phyloP scores from a whole-genome alignment of 1,284 basidiomycete genomes.

The Coniferiporia weirii region DNA sequence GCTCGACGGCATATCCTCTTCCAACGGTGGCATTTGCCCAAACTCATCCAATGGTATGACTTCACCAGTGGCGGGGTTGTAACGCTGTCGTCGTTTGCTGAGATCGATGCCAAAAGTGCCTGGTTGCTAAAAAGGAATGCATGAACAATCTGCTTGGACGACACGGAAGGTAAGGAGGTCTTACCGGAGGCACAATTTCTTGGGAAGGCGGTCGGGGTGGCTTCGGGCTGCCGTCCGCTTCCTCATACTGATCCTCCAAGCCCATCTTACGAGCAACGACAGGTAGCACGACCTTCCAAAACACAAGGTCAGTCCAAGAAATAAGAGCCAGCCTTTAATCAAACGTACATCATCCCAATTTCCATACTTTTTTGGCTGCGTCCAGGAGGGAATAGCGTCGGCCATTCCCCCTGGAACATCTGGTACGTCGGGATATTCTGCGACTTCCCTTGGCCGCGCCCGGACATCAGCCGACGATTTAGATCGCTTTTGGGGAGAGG shows the following conservation, averaged over 20 bases:
- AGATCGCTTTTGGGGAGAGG: slow-evolving; percentile 25
- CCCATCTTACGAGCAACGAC: slow-evolving; percentile 82
- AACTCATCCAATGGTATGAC: slow-evolving; percentile 65
- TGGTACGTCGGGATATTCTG: slow-evolving; percentile 55
- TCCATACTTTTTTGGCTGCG: slow-evolving; percentile 58
- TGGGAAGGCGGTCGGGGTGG: slow-evolving; percentile 35
- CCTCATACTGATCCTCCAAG: slow-evolving; percentile 59
- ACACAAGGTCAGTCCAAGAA: background rate
- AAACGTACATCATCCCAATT: slow-evolving; percentile 74
- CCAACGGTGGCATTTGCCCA: slow-evolving; percentile 29
- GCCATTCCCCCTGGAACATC: slow-evolving; percentile 43
- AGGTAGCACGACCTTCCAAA: slow-evolving; percentile 51
- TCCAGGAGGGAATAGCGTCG: slow-evolving; percentile 74
- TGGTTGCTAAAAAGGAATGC: slow-evolving; percentile 49
- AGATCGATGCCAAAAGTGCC: slow-evolving; percentile 77
- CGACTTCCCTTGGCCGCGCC: slow-evolving; percentile 36
- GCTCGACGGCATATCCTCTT: background rate
- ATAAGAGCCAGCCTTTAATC: background rate
- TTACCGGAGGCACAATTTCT: slow-evolving; percentile 43
- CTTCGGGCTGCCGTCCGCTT: slow-evolving; percentile 56
- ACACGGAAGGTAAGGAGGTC: slow-evolving; percentile 25
- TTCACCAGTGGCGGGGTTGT: slow-evolving; percentile 35
- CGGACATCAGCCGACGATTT: slow-evolving; percentile 29
- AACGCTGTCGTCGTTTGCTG: slow-evolving; percentile 46
- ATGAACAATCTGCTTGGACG: background rate